Conservation (phyloP, 805 yeast genomes). For the Scheffersomyces coipomensis region DNA sequence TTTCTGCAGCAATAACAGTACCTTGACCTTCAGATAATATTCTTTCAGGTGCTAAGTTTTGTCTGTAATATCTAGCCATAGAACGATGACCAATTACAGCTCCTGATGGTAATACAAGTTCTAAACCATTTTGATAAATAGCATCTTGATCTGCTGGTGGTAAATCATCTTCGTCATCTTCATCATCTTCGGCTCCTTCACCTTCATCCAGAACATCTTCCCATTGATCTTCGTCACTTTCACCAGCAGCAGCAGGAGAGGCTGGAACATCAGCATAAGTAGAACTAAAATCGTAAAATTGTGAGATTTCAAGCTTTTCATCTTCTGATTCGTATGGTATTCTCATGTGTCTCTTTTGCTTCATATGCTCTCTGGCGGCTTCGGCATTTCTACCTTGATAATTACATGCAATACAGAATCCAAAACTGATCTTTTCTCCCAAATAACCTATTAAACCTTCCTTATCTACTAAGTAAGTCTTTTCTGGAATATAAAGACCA, state of each 20-base stretch:
- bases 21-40: slow-evolving; percentile 47
- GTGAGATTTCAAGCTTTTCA: slow-evolving; percentile 72
- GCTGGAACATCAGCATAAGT: slow-evolving; percentile 48
- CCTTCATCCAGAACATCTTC: slow-evolving; percentile 36
- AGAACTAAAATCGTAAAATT: slow-evolving; percentile 80
- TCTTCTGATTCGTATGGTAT: slow-evolving; percentile 84
- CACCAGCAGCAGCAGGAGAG: slow-evolving; percentile 6
- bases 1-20: slow-evolving; percentile 48
- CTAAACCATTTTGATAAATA: slow-evolving; percentile 33
- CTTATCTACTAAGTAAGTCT: slow-evolving; percentile 61
- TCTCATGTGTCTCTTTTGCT: slow-evolving; percentile 80
- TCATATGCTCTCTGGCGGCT: slow-evolving; percentile 87
- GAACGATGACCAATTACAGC: slow-evolving; percentile 43
- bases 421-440: slow-evolving; percentile 78
- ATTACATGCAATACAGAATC: slow-evolving; percentile 79
- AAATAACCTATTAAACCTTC: slow-evolving; percentile 73
- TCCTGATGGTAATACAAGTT: slow-evolving; percentile 43
- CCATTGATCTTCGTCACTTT: slow-evolving; percentile 32
- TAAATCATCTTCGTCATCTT: slow-evolving; percentile 27
- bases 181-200: slow-evolving; percentile 13
- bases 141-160: slow-evolving; percentile 23
- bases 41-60: slow-evolving; percentile 43
- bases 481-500: slow-evolving; percentile 89
- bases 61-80: slow-evolving; percentile 42
- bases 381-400: slow-evolving; percentile 84